A percentile compares a stretch with the other conserved stretches of the same genome.
These are phyloP conservation scores for Pyrenopolyporus hunteri DNA, from an alignment of 495 filamentous ascomycete genomes.

Conservation along the genomic window DNA sequence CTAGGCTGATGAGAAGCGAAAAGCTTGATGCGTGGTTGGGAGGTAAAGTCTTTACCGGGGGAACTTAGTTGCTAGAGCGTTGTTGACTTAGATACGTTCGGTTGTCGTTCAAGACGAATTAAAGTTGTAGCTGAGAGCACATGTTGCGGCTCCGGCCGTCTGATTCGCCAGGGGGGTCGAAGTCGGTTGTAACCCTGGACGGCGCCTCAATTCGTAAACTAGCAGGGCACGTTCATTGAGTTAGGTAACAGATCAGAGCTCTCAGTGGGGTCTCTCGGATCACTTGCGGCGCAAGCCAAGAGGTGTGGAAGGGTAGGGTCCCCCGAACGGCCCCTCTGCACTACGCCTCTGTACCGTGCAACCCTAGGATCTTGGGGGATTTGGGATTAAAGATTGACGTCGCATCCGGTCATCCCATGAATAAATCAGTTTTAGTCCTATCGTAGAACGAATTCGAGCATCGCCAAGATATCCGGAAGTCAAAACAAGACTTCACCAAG, in stretches of 20 bases:
- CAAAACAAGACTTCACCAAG: conserved; percentile 40
- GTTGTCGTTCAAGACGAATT: conserved; percentile 35
- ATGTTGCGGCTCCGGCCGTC: conserved; percentile 29
- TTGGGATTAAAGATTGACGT: not conserved
- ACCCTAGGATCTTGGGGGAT: not conserved
- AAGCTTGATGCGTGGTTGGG: conserved; percentile 10
- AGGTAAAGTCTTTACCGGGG: too few relatives aligned
- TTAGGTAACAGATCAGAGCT: too few relatives aligned
- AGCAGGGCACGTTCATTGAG: conserved; percentile 5
- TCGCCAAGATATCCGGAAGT: conserved; percentile 25
- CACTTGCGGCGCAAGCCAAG: not conserved
- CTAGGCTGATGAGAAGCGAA: conserved; percentile 25
- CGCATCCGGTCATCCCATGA: not conserved
- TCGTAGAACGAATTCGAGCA: not conserved
- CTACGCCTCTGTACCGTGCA: too few relatives aligned
- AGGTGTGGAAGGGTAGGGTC: not conserved
- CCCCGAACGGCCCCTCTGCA: not conserved
- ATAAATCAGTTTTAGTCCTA: not conserved
- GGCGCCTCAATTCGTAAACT: conserved; percentile 22
- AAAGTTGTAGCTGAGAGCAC: conserved; percentile 36
- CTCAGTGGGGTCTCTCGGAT: not conserved
- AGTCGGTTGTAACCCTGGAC: not conserved
- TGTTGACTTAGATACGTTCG: too few relatives aligned
- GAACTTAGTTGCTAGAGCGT: too few relatives aligned
- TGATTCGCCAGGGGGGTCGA: conserved; percentile 35